A percentile compares a stretch with the other conserved stretches of the same genome.
Conservation (phyloP, 2,329 filamentous ascomycete species). For the Ustulina deusta region DNA sequence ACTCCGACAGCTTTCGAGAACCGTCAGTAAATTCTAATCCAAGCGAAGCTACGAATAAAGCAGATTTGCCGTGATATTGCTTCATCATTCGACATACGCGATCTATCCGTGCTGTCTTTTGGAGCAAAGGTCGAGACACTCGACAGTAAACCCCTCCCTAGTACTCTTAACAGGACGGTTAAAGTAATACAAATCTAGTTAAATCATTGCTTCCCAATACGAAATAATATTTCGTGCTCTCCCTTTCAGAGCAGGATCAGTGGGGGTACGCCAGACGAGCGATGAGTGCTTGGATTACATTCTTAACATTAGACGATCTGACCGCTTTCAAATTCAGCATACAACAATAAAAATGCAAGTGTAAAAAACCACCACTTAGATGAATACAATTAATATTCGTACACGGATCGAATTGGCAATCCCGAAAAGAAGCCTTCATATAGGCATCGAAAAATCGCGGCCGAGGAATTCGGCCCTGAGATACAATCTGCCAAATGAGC, state of each 20-base stretch:
- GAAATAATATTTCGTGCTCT: not conserved
- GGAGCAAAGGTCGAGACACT: not conserved
- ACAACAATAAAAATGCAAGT: not conserved
- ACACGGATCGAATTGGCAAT: not conserved
- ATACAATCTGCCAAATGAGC: not conserved
- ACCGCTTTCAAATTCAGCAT: not conserved
- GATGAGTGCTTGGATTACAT: not conserved
- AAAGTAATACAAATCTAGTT: not conserved
- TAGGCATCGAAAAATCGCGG: not conserved
- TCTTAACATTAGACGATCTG: not conserved
- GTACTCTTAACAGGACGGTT: not conserved
- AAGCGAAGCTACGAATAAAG: not conserved
- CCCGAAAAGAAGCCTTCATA: not conserved
- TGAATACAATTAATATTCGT: not conserved
- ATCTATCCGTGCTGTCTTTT: not conserved
- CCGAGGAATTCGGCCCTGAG: not conserved
- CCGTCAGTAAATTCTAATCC: not conserved
- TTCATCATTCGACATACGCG: not conserved
- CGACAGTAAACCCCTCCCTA: not conserved
- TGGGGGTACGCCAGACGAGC: not conserved
- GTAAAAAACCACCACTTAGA: not conserved
- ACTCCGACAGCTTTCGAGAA: not conserved
- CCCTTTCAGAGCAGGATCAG: not conserved
- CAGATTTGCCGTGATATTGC: not conserved
- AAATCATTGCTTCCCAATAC: not conserved